These are phyloP conservation scores for Colletotrichum orchidophilum DNA, from an alignment of 2,329 filamentous ascomycete species.

Conservation along the genomic window DNA sequence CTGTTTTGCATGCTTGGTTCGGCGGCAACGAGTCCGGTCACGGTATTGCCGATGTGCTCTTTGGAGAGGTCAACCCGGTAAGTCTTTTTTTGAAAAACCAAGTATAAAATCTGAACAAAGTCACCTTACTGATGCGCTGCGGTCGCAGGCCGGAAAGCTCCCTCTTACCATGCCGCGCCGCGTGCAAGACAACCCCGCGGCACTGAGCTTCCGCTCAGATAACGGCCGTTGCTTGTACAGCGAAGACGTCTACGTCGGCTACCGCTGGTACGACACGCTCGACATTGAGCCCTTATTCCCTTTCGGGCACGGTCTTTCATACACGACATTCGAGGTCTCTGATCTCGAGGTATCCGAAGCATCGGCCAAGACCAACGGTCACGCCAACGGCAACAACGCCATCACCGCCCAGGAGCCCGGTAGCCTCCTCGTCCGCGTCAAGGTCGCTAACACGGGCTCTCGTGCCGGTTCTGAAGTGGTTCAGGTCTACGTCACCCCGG, in stretches of 20 bases:
- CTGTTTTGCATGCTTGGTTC: constrained; percentile 39
- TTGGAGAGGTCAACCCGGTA: constrained; percentile 46
- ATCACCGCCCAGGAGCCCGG: constrained; percentile 52
- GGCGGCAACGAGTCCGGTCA: constrained; percentile 40
- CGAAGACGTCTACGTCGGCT: constrained; percentile 78
- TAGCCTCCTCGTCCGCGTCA: constrained; percentile 50
- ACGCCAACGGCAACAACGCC: constrained; percentile 36
- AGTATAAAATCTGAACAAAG: no score
- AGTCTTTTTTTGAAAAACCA: no score
- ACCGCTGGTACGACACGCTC: constrained; percentile 71
- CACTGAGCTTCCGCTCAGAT: constrained; percentile 72
- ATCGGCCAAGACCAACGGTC: constrained; percentile 46
- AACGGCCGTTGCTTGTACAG: constrained; percentile 74
- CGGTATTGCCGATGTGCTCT: constrained; percentile 40
- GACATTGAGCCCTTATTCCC: constrained; percentile 64
- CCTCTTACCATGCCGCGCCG: constrained; percentile 74
- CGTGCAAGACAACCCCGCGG: constrained; percentile 74
- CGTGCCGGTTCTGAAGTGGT: constrained; percentile 40
- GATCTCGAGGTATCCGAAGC: constrained; percentile 52
- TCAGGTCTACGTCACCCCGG: constrained; percentile 43
- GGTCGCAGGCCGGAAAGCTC: constrained; percentile 74
- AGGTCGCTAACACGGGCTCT: constrained; percentile 46
- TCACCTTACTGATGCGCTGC: neutral
- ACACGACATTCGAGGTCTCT: constrained; percentile 68
- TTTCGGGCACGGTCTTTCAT: constrained; percentile 75